phyloP scores from a whole-genome alignment of 2,329 filamentous ascomycete species.

The Knufia fluminis region DNA sequence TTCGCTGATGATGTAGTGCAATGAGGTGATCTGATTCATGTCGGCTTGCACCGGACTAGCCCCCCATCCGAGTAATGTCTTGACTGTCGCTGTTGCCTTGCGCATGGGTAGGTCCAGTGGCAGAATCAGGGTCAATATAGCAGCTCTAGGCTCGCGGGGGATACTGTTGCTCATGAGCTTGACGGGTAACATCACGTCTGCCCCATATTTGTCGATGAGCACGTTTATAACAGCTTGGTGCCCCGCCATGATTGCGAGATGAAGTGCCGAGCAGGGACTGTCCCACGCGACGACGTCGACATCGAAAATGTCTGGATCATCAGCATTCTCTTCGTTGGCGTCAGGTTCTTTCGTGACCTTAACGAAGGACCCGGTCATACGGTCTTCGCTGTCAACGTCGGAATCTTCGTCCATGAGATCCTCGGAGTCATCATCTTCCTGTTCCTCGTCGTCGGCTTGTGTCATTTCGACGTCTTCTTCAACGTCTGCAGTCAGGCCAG shows the following conservation, averaged over 20 bases:
- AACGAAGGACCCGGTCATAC: slow-evolving; percentile 58
- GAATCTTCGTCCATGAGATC: slow-evolving; percentile 36
- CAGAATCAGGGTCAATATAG: slow-evolving; percentile 62
- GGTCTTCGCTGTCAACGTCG: slow-evolving; percentile 39
- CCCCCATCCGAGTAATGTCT: slow-evolving; percentile 58
- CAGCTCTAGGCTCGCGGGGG: slow-evolving; percentile 42
- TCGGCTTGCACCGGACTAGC: slow-evolving; percentile 68
- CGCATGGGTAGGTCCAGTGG: slow-evolving; percentile 54
- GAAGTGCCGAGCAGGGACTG: slow-evolving; percentile 60
- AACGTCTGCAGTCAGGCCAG: slow-evolving; percentile 6
- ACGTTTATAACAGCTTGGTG: slow-evolving; percentile 59
- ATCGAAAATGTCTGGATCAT: slow-evolving; percentile 70
- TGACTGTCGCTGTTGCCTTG: slow-evolving; percentile 56
- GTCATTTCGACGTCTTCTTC: slow-evolving; percentile 6
- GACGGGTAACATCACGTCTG: slow-evolving; percentile 65
- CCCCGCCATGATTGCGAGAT: slow-evolving; percentile 67
- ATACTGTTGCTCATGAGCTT: slow-evolving; percentile 46
- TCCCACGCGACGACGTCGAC: slow-evolving; percentile 76
- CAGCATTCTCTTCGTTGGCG: slow-evolving; percentile 45
- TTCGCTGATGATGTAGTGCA: slow-evolving; percentile 55
- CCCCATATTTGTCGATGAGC: slow-evolving; percentile 64
- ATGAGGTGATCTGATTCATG: slow-evolving; percentile 50
- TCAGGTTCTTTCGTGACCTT: slow-evolving; percentile 44
- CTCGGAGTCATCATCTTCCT: slow-evolving; percentile 29
- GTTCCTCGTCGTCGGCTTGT: slow-evolving; percentile 15